Percentiles rank a stretch among this genome's conserved stretches.
phyloP scores from a whole-genome alignment of 352 stramenopile species.

The Nannochloropsis limnetica region DNA sequence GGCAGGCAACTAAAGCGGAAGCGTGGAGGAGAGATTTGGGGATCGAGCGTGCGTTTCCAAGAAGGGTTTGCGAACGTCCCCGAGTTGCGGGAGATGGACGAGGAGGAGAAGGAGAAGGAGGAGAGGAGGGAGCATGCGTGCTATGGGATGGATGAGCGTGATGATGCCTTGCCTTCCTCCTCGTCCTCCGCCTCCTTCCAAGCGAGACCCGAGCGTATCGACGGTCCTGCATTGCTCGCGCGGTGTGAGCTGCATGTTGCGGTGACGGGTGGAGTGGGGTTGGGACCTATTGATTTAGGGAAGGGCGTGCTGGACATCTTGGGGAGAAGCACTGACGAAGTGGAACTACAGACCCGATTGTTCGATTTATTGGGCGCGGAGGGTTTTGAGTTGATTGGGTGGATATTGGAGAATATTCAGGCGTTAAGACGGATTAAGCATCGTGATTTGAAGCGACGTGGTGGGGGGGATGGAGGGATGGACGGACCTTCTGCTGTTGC shows the following conservation, averaged over 20 bases:
- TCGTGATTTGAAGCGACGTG: neutral
- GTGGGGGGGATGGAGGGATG: neutral
- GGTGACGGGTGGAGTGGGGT: neutral
- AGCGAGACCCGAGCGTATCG: neutral
- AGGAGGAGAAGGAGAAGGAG: neutral
- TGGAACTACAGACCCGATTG: conserved; percentile 37
- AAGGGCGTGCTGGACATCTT: conserved; percentile 16
- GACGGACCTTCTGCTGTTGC: neutral
- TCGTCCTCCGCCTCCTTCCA: neutral
- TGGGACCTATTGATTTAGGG: neutral
- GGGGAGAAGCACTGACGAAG: neutral
- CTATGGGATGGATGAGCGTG: neutral
- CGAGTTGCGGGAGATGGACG: neutral
- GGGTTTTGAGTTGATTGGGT: conserved; percentile 40
- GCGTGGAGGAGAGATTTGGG: conserved; percentile 2
- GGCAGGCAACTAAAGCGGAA: neutral
- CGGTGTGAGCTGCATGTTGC: neutral
- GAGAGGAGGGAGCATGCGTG: neutral
- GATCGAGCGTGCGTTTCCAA: neutral
- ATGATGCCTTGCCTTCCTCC: neutral
- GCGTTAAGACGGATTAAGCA: conserved; percentile 34
- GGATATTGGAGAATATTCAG: conserved; percentile 25
- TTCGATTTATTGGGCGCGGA: conserved; percentile 45
- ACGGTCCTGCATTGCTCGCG: neutral
- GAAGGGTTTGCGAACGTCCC: neutral